phyloP scores from a whole-genome alignment of 768 basidiomycete genomes.

The Tephrocybe sp. region DNA sequence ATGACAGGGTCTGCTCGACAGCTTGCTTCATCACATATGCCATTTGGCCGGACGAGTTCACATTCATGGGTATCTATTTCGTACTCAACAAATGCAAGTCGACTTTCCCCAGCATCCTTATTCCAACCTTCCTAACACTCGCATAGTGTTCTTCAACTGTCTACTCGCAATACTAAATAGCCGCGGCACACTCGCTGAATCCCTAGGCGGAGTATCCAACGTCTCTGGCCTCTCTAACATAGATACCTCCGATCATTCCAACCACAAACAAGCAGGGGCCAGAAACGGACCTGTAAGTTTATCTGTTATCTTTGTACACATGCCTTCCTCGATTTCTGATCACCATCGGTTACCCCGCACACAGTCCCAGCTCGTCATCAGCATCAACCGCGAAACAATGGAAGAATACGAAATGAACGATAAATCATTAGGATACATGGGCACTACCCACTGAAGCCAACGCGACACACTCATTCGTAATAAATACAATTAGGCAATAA shows the following conservation, averaged over 20 bases:
- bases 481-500: no score
- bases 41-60: slow-evolving; percentile 43
- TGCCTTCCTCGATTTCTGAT: background rate
- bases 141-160: slow-evolving; percentile 29
- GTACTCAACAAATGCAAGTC: slow-evolving; percentile 40
- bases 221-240: slow-evolving; percentile 7
- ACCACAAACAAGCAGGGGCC: background rate
- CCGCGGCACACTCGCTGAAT: slow-evolving; percentile 19
- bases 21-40: slow-evolving; percentile 34
- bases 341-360: background rate
- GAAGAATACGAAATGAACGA: background rate
- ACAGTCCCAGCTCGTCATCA: slow-evolving; percentile 16
- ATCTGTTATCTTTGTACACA: background rate
- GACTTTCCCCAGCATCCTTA: background rate
- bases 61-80: slow-evolving; percentile 46
- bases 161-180: slow-evolving; percentile 29
- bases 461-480: no score
- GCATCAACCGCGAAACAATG: slow-evolving; percentile 9
- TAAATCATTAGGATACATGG: no score
- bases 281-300: background rate
- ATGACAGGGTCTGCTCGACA: slow-evolving; percentile 23
- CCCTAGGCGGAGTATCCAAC: slow-evolving; percentile 16
- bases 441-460: no score
- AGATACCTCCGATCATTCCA: background rate
- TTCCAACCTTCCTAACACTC: background rate